Evolutionary conservation across 2,329 filamentous ascomycete species (phyloP).

Genomic region (Raffaelea deltoideospora): DNA sequence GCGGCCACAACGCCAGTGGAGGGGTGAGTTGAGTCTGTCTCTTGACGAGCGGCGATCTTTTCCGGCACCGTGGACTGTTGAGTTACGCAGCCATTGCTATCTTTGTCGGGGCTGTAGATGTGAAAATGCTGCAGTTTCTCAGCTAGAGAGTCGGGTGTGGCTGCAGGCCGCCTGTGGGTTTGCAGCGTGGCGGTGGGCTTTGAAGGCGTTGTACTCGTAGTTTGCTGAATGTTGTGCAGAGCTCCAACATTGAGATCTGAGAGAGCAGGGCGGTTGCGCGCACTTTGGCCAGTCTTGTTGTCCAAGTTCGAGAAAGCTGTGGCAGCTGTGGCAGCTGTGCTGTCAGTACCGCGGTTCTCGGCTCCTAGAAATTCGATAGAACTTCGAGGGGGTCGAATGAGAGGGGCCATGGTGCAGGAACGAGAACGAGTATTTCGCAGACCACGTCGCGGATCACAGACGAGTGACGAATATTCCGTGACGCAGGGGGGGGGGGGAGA

Average conservation of each 20-base stretch:
- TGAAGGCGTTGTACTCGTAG: background rate
- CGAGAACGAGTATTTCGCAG: too few species aligned
- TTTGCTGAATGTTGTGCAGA: slow-evolving; percentile 3
- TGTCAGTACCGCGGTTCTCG: background rate
- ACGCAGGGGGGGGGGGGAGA: background rate
- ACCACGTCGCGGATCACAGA: too few species aligned
- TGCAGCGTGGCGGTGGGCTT: background rate
- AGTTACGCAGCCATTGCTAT: background rate
- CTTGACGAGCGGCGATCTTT: too few species aligned
- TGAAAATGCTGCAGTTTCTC: slow-evolving; percentile 19
- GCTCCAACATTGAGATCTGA: slow-evolving; percentile 3
- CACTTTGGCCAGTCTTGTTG: too few species aligned
- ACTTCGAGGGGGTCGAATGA: too few species aligned
- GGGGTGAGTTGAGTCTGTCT: too few species aligned
- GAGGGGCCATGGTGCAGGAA: too few species aligned
- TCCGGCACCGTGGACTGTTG: too few species aligned
- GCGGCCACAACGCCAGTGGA: too few species aligned
- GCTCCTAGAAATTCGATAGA: too few species aligned
- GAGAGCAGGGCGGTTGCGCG: slow-evolving; percentile 3
- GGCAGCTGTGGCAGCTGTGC: too few species aligned
- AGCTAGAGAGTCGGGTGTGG: slow-evolving; percentile 15
- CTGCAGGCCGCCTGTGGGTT: background rate
- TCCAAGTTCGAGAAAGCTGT: too few species aligned
- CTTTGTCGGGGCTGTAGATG: slow-evolving; percentile 8
- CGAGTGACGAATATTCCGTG: background rate